These are phyloP conservation scores for Skeletonema potamos DNA, from an alignment of 108 stramenopile species.

Conservation along the genomic window DNA sequence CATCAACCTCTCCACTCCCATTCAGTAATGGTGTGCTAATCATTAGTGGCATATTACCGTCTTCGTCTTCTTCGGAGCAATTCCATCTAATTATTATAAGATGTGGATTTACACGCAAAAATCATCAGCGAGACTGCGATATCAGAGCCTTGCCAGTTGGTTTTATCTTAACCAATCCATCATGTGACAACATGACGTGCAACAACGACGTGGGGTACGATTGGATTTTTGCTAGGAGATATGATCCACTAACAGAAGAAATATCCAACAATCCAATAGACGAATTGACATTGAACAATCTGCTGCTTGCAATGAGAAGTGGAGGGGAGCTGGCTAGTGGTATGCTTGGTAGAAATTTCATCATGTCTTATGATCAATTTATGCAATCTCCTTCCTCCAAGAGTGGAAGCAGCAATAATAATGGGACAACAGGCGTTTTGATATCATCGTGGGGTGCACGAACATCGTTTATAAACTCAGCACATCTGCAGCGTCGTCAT, in stretches of 20 bases:
- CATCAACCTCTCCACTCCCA: neutral
- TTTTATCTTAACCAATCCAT: conserved; percentile 13
- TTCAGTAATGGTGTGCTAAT: neutral
- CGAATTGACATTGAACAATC: conserved; percentile 45
- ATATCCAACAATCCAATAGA: conserved; percentile 60
- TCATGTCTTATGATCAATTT: conserved; percentile 49
- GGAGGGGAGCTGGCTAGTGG: conserved; percentile 18
- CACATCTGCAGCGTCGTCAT: conserved; percentile 17
- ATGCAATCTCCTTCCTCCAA: conserved; percentile 21
- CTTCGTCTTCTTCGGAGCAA: neutral
- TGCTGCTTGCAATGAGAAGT: conserved; percentile 41
- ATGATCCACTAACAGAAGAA: conserved; percentile 78
- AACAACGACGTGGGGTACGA: conserved; percentile 6
- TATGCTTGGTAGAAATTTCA: conserved; percentile 8
- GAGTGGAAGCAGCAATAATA: conserved; percentile 22
- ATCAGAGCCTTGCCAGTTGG: conserved; percentile 25
- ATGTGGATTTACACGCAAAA: conserved; percentile 5
- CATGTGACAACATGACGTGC: neutral
- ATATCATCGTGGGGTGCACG: conserved; percentile 28
- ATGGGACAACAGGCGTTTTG: neutral
- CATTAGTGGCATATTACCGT: neutral
- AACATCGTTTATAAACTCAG: conserved; percentile 27
- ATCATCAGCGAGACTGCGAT: neutral
- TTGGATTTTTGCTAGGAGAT: conserved; percentile 59
- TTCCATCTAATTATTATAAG: conserved; percentile 43